These are phyloP conservation scores for Cladosporium sp. DNA, from an alignment of 2,329 filamentous ascomycete genomes.

Conservation along the genomic window DNA sequence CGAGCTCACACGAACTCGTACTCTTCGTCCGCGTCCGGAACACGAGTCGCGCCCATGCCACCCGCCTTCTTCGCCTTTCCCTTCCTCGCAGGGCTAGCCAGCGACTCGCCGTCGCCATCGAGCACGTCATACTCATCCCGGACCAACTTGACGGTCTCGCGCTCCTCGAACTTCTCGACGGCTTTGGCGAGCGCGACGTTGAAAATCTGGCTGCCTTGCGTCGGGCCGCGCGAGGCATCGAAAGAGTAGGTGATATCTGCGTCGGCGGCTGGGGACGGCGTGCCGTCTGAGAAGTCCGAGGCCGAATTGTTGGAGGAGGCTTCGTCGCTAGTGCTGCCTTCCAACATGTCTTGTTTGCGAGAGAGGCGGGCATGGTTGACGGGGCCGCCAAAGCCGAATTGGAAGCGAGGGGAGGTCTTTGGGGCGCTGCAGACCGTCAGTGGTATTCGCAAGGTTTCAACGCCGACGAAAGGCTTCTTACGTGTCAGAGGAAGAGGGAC, in stretches of 20 bases:
- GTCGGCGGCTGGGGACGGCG: constrained; percentile 41
- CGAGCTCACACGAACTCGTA: constrained; percentile 31
- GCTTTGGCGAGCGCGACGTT: constrained; percentile 53
- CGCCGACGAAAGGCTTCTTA: constrained; percentile 18
- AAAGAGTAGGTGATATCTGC: constrained; percentile 51
- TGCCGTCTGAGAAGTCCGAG: constrained; percentile 36
- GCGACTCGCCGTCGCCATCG: constrained; percentile 34
- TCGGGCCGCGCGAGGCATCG: constrained; percentile 47
- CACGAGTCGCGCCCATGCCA: constrained; percentile 24
- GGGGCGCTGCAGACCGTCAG: constrained; percentile 18
- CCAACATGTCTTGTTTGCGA: constrained; percentile 43
- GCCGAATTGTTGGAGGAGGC: constrained; percentile 43
- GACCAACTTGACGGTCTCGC: constrained; percentile 56
- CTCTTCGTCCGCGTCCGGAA: constrained; percentile 29
- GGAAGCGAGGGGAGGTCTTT: constrained; percentile 24
- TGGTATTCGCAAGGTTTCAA: neutral
- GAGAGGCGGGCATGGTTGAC: constrained; percentile 14
- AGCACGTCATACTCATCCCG: constrained; percentile 56
- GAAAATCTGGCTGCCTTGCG: constrained; percentile 53
- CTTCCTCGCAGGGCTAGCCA: constrained; percentile 30
- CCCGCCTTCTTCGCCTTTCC: constrained; percentile 30
- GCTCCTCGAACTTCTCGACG: constrained; percentile 55
- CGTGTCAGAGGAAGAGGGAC: constrained; percentile 31
- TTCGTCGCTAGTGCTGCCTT: constrained; percentile 29
- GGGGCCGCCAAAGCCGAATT: neutral